Conservation (phyloP, 192 early-diverging fungal genomes). For the Oehlia diaphana region DNA sequence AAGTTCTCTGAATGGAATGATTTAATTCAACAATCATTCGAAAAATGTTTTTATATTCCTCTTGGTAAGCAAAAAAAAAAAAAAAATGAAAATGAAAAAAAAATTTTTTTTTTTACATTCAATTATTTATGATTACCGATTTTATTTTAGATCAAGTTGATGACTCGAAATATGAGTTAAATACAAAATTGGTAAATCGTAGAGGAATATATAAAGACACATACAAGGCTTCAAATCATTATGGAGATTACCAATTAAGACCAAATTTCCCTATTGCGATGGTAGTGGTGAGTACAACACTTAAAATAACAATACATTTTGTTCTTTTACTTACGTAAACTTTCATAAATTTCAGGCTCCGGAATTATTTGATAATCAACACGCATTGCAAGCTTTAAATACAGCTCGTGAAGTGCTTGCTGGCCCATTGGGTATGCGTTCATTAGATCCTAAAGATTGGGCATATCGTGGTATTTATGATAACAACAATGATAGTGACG, state of each 20-base stretch:
- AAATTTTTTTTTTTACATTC: background rate
- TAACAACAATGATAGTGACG: conserved; percentile 85
- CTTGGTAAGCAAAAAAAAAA: conserved; percentile 41
- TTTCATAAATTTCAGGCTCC: conserved; percentile 58
- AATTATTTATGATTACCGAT: background rate
- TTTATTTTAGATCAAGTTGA: conserved; percentile 50
- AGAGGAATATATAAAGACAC: conserved; percentile 96
- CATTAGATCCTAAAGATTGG: conserved; percentile 91
- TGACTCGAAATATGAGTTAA: conserved; percentile 63
- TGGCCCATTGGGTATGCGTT: conserved; percentile 92
- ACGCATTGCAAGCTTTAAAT: conserved; percentile 70
- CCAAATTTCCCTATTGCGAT: conserved; percentile 92
- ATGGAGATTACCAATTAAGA: conserved; percentile 90
- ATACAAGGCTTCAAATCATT: conserved; percentile 65
- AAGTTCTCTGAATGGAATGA: conserved; percentile 78
- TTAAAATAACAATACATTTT: background rate
- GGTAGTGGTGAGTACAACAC: conserved; percentile 53
- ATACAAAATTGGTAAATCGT: conserved; percentile 70
- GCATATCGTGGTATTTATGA: conserved; percentile 94
- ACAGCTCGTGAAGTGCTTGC: conserved; percentile 67
- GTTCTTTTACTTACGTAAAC: background rate
- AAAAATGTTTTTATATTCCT: conserved; percentile 91
- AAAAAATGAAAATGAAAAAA: no score
- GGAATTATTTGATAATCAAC: conserved; percentile 82
- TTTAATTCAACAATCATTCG: conserved; percentile 79